Conservation (phyloP, 225 moss, liverwort and hornwort species). For the Physcomitrellopsis africana region DNA sequence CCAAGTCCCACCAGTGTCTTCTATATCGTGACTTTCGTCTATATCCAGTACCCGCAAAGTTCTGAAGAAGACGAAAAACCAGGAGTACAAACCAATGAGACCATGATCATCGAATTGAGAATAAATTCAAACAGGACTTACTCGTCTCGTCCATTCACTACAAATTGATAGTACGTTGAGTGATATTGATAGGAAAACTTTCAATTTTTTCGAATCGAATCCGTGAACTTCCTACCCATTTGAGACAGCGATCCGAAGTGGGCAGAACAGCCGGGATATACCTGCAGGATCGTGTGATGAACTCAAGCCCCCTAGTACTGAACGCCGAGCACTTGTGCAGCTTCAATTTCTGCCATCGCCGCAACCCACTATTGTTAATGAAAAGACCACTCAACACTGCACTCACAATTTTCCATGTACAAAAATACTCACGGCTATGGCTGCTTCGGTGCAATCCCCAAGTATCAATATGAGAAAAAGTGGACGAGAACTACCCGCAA, state of each 20-base stretch:
- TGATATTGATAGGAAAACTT: too few species aligned
- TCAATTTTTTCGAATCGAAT: too few species aligned
- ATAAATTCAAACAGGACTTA: not conserved
- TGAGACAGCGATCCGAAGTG: not conserved
- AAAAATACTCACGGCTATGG: not conserved
- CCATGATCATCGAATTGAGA: not conserved
- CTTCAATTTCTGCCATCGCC: conserved; percentile 62
- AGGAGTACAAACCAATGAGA: conserved; percentile 9
- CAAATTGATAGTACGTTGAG: not conserved
- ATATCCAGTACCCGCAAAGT: conserved; percentile 60
- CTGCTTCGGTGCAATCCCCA: not conserved
- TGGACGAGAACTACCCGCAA: conserved; percentile 32
- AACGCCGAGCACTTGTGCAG: conserved; percentile 84
- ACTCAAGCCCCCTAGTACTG: conserved; percentile 60
- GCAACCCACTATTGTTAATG: conserved; percentile 3
- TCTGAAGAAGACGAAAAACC: conserved; percentile 34
- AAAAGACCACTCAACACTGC: not conserved
- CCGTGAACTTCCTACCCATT: too few species aligned
- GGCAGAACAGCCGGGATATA: not conserved
- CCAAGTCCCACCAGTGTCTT: conserved; percentile 51
- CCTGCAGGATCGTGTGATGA: conserved; percentile 70
- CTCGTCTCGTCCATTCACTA: not conserved
- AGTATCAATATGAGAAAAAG: not conserved
- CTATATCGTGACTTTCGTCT: conserved; percentile 59
- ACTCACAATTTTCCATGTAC: not conserved